Evolutionary conservation across 2,329 filamentous ascomycete genomes (phyloP), one percentile per base, ranked within the genome.

Genomic region (Penicillium sp.): DNA sequence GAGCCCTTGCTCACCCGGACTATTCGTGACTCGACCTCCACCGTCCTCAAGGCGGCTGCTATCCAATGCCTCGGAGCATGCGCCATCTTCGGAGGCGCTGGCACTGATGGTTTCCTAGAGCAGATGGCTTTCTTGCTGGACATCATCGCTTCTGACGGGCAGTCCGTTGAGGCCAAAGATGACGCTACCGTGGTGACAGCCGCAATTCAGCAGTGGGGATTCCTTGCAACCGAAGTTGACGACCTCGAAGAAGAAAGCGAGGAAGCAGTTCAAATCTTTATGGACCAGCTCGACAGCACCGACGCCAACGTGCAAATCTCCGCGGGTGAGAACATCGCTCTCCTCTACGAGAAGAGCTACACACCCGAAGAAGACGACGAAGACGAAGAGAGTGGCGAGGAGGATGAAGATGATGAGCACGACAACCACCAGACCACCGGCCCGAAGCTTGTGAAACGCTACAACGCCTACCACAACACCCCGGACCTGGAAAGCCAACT

Each of bases 201-300:
- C 0, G 89, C 90, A 0, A 77, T 95, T 1, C 83, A 88, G 59
- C 85, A 87, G 54, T 96, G 90, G 89, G 88, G 87, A 1, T 88
- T 93, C 59, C 81, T 95, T 5, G 89, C 88, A 5, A 92, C 88
- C 4, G 84, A 89, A 56, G 77, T 93, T 6, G 87, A 92, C 3
- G 89, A 93, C 64, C 79, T 92, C 41, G 85, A 89, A 61, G 81
- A 83, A 14, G 81, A 86, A 56, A 90, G 88, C 31, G 86, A 90
- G 59, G 76, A 84, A 27, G 88, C 89, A 14, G 83, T 94, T 64
- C 88, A 94, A 49, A 86, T 88, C 2, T 91, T 96, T 63, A 86
- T 90, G 40, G 91, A 96, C 45, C 92, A 96, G 72, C 86, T 96
- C 16, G 86, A 92, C 55, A 91, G 88, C 69, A 80, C 80, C 31